phyloP scores from a whole-genome alignment of 106 monocot species.

The Iris macrosiphon region DNA sequence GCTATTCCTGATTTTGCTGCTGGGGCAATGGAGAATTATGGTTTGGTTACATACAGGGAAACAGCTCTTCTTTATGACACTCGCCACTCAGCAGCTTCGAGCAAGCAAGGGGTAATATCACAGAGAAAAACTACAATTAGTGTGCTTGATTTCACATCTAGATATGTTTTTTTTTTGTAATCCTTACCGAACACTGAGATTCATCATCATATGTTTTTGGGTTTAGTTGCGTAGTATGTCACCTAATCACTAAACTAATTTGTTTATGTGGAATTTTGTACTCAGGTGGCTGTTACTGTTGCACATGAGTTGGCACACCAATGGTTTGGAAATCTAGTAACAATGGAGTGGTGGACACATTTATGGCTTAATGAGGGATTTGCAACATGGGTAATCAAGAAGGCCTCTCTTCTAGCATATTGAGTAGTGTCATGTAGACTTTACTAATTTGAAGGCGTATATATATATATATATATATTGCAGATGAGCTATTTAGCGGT shows the following conservation, averaged over 20 bases:
- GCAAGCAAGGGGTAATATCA: conserved; percentile 76
- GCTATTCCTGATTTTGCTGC: conserved; percentile 98
- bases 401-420: not conserved
- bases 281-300: conserved; percentile 82
- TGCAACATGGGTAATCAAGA: conserved; percentile 79
- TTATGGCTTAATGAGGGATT: conserved; percentile 99
- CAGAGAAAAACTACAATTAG: no score
- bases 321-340: conserved; percentile 99
- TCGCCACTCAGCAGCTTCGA: conserved; percentile 57
- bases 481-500: conserved; percentile 90
- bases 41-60: conserved; percentile 89
- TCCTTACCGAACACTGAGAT: no score
- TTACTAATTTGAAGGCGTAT: not conserved
- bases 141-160: no score
- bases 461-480: not conserved
- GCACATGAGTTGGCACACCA: conserved; percentile 97
- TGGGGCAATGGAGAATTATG: conserved; percentile 99
- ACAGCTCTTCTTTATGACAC: conserved; percentile 79
- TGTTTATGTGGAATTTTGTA: no score
- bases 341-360: conserved; percentile 99
- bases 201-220: no score
- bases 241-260: no score
- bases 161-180: no score
- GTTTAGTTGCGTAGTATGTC: no score
- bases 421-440: not conserved